A percentile compares a stretch with the other conserved stretches of the same genome.
Evolutionary conservation across 352 stramenopile species (phyloP).

Genomic region (Globisporangium solare): DNA sequence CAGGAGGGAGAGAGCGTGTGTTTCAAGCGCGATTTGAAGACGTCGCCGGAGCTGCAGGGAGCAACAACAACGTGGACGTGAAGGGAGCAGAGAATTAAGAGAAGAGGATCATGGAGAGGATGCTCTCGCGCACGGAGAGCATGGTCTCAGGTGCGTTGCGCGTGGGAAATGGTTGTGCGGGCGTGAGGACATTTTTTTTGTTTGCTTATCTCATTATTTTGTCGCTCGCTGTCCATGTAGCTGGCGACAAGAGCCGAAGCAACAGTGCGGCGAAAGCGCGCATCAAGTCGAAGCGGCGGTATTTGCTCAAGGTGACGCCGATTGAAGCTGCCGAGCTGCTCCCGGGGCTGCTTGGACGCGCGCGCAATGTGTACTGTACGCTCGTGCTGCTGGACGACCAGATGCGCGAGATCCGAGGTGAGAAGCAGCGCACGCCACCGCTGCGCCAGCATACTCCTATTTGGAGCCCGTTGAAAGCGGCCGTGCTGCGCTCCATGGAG

Average conservation of each 20-base stretch:
- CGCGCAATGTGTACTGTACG: constrained; percentile 78
- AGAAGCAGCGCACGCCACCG: constrained; percentile 81
- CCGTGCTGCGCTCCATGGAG: constrained; percentile 76
- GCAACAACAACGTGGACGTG: background rate
- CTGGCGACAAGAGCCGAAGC: constrained; percentile 13
- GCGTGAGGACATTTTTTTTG: background rate
- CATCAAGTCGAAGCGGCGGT: constrained; percentile 72
- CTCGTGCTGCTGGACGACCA: constrained; percentile 80
- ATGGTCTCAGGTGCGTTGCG: background rate
- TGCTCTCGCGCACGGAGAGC: constrained; percentile 14
- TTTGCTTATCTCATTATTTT: background rate
- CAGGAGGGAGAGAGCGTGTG: background rate
- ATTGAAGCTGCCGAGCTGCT: constrained; percentile 77
- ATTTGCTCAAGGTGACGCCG: constrained; percentile 80
- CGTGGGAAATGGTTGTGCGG: background rate
- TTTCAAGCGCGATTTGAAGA: background rate
- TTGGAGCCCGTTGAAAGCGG: constrained; percentile 80
- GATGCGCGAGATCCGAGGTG: constrained; percentile 82
- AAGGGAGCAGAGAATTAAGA: background rate
- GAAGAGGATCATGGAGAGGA: background rate
- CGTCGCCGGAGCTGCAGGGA: too few relatives aligned
- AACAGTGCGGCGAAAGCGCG: constrained; percentile 26
- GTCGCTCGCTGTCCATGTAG: too few relatives aligned
- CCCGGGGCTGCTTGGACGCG: constrained; percentile 45
- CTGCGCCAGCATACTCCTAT: constrained; percentile 58